phyloP scores from a whole-genome alignment of 192 early-diverging fungal genomes.

The Geranomyces variabilis region DNA sequence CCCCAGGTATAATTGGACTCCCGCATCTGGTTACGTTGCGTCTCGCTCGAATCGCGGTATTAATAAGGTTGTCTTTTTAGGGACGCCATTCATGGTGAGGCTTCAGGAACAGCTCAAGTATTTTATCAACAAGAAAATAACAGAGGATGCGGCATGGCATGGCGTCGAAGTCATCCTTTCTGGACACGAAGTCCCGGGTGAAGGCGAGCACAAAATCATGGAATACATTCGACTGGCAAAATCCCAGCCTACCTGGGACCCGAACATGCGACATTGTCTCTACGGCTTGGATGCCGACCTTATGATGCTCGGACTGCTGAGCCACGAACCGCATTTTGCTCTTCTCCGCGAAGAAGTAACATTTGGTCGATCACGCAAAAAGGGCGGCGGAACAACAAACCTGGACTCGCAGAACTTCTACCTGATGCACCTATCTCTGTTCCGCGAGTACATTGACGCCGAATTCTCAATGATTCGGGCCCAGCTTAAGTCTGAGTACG shows the following conservation, averaged over 20 bases:
- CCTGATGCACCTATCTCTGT: constrained; percentile 72
- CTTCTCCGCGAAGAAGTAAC: constrained; percentile 94
- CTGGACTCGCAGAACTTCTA: constrained; percentile 64
- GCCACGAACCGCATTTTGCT: constrained; percentile 96
- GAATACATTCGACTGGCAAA: constrained; percentile 88
- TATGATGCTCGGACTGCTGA: constrained; percentile 94
- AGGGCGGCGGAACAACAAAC: constrained; percentile 60
- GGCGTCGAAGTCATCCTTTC: constrained; percentile 85
- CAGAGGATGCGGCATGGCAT: constrained; percentile 86
- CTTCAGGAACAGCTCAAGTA: constrained; percentile 86
- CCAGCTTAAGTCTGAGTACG: constrained; percentile 73
- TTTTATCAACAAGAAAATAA: constrained; percentile 84
- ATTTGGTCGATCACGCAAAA: constrained; percentile 72
- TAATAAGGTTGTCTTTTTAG: constrained; percentile 34
- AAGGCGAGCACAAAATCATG: constrained; percentile 99
- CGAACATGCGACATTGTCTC: constrained; percentile 93
- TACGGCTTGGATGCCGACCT: constrained; percentile 96
- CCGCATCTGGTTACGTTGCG: not conserved
- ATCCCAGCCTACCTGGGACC: constrained; percentile 75
- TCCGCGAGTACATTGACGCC: constrained; percentile 87
- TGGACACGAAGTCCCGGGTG: constrained; percentile 95
- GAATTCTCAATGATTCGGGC: constrained; percentile 70
- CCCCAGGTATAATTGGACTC: constrained; percentile 51
- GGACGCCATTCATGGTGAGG: constrained; percentile 94
- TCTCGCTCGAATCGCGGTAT: not conserved